Evolutionary conservation across 306 rosid genomes (phyloP).

Genomic region (Malus domestica): ASM211411v1 NC_041790.1:2827501-2828000

Average conservation of each 20-base stretch:
- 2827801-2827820: fast-evolving
- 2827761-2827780: fast-evolving
- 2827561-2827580: background rate
- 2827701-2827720: conserved; percentile 27
- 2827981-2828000: too few species aligned
- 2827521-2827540: conserved; percentile 51
- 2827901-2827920: too few species aligned
- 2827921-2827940: too few species aligned
- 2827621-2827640: conserved; percentile 14
- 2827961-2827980: too few species aligned
- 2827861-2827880: too few species aligned
- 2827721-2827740: conserved; percentile 26
- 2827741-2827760: too few species aligned
- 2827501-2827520: conserved; percentile 88
- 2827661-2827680: conserved; percentile 15
- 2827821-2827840: too few species aligned
- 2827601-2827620: background rate
- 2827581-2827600: background rate
- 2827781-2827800: fast-evolving
- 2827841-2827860: too few species aligned
- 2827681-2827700: conserved; percentile 19
- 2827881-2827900: too few species aligned
- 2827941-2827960: too few species aligned
- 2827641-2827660: conserved; percentile 1
- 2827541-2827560: background rate